A percentile compares a stretch with the other conserved stretches of the same genome.
Conservation (phyloP, 305 asterid genomes). For the Fraxinus sp. region DNA sequence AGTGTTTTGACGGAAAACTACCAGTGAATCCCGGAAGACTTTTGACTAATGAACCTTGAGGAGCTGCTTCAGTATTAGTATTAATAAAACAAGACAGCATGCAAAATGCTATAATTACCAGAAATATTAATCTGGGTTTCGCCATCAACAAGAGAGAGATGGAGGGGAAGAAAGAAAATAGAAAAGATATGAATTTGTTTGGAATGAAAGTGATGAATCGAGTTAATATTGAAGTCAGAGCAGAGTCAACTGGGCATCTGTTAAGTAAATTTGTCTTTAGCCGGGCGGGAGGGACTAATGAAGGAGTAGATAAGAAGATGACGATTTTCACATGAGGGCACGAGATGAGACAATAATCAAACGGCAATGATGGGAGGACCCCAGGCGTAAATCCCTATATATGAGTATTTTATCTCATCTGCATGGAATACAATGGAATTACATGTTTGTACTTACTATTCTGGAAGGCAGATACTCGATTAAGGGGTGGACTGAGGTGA, state of each 20-base stretch:
- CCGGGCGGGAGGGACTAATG: not conserved
- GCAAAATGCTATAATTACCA: constrained; percentile 23
- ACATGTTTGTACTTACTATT: not conserved
- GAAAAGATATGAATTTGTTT: not conserved
- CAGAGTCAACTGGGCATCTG: not conserved
- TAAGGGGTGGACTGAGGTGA: not conserved
- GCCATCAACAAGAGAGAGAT: constrained; percentile 2
- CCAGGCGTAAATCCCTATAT: not conserved
- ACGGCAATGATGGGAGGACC: not conserved
- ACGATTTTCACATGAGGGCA: not conserved
- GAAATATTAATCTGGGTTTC: constrained; percentile 14
- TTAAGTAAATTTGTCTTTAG: not conserved
- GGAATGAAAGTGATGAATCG: not conserved
- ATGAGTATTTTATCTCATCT: not conserved
- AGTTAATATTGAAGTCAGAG: not conserved
- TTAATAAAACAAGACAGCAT: constrained; percentile 25
- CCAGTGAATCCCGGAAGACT: constrained; percentile 58
- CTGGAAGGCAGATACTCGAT: not conserved
- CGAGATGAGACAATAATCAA: not conserved
- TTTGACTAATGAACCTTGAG: constrained; percentile 35
- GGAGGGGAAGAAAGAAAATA: not conserved
- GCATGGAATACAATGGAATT: not conserved
- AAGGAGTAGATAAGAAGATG: not conserved
- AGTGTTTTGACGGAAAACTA: constrained; percentile 58
- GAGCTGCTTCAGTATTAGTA: constrained; percentile 41